Evolutionary conservation across 371 early-diverging fungal genomes (phyloP).

Genomic region (Saksenaea oblongispora): DNA sequence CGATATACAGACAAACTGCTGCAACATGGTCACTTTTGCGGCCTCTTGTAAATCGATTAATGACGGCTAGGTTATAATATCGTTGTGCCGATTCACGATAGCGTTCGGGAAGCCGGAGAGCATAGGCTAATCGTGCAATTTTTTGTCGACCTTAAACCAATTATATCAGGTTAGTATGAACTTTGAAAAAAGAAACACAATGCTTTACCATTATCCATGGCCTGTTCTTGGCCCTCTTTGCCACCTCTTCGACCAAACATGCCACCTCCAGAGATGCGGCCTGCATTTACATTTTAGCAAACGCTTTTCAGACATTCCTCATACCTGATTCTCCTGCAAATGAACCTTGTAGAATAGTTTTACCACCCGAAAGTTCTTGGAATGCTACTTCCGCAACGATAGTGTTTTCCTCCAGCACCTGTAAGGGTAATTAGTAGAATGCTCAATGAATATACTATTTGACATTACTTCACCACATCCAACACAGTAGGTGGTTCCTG

Average conservation of each 20-base stretch:
- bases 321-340: slow-evolving; percentile 57
- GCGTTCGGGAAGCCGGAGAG: slow-evolving; percentile 71
- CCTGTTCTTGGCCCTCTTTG: slow-evolving; percentile 69
- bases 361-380: slow-evolving; percentile 84
- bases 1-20: slow-evolving; percentile 97
- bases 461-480: slow-evolving; percentile 62
- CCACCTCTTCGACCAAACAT: slow-evolving; percentile 57
- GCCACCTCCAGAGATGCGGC: slow-evolving; percentile 58
- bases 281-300: slow-evolving; percentile 18
- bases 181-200: slow-evolving; percentile 9
- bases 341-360: slow-evolving; percentile 84
- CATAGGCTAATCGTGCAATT: slow-evolving; percentile 70
- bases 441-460: not conserved
- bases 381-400: slow-evolving; percentile 96
- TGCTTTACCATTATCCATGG: slow-evolving; percentile 59
- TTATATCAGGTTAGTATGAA: not conserved
- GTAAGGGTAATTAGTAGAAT: not conserved
- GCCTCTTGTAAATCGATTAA: slow-evolving; percentile 93
- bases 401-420: slow-evolving; percentile 97
- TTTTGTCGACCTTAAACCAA: slow-evolving; percentile 47
- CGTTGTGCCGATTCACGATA: slow-evolving; percentile 89
- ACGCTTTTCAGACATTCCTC: not conserved
- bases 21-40: slow-evolving; percentile 85
- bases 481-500: slow-evolving; percentile 67
- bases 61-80: slow-evolving; percentile 92